phyloP scores from a whole-genome alignment of 306 rosid genomes.

The Rosa lucieae region DNA sequence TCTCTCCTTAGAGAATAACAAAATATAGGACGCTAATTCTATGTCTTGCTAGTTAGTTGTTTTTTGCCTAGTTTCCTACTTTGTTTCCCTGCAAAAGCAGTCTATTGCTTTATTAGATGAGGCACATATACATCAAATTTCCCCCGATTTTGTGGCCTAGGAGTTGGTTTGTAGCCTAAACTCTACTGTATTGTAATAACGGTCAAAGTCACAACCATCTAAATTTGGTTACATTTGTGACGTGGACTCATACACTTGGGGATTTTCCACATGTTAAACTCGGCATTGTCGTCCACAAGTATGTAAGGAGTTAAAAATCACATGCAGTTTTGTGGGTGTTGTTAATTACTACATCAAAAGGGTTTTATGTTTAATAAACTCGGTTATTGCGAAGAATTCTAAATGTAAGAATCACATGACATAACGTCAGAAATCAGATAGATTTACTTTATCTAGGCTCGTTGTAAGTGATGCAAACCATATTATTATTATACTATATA shows the following conservation, averaged over 20 bases:
- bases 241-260: background rate
- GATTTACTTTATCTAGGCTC: too few relatives aligned
- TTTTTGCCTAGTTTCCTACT: background rate
- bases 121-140: background rate
- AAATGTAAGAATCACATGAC: too few relatives aligned
- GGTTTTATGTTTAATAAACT: too few relatives aligned
- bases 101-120: background rate
- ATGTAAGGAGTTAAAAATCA: too few relatives aligned
- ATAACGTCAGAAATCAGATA: too few relatives aligned
- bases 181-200: background rate
- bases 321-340: too few relatives aligned
- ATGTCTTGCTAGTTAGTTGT: too few relatives aligned
- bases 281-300: too few relatives aligned
- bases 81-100: background rate
- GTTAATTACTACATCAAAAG: too few relatives aligned
- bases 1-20: background rate
- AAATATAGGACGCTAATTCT: background rate
- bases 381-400: too few relatives aligned
- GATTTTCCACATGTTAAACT: background rate
- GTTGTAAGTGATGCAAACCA: too few relatives aligned
- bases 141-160: background rate
- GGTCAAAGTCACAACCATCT: conserved; percentile 14
- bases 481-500: too few relatives aligned
- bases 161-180: background rate
- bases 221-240: conserved; percentile 2